Base-by-base conservation (phyloP, 495 filamentous ascomycete genomes). In the Penicillium antarcticum region DNA sequence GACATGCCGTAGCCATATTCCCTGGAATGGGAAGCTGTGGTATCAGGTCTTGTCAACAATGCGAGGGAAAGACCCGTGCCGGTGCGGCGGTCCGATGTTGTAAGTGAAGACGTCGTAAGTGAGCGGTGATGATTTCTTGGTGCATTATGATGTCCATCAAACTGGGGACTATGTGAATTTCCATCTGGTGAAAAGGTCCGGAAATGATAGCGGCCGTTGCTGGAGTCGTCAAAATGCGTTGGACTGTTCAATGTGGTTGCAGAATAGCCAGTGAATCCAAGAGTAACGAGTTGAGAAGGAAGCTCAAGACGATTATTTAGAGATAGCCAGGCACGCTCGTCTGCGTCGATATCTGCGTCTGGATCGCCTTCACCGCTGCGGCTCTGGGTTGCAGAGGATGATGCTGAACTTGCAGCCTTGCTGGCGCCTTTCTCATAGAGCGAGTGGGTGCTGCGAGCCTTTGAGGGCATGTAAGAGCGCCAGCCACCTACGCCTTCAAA, bases 401-500 rank as follows among this genome's bases (percentile, higher is more conserved):
- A 67, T 10, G 45, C 46, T 8, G 67, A 67, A 18, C 65, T 55
- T 21, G 55, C 13, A 12, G 48, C 23, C 21, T 58, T 65, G 21
- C 65, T 55, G 17, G 55, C 11, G 9, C 45, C 23, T 33, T 58
- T 65, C 12, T 60, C 62, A 5, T 52, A 45, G 0, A n/a, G n/a
- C 3, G 45, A 18, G 21, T 52, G 46, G 12, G 42, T 34, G 16
- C 41, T 55, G 10, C 56, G 65, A 13, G 81, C 51, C 6, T 52
- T 63, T 2, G 47, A 55, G 19, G 47, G 32, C 14, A 43, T 55
- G 24, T 63, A 67, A 17, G 63, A 63, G 45, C 86, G 74, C 88
- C 88, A 92, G 1, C 89, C 89, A 11, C 89, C 89, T 3, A 95
- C 78, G n/a, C 88, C 89, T 70, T 95, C 89, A 57, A 86, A 95